Evolutionary conservation across 2,329 filamentous ascomycete genomes (phyloP).

Genomic region (Alternaria arbusti): DNA sequence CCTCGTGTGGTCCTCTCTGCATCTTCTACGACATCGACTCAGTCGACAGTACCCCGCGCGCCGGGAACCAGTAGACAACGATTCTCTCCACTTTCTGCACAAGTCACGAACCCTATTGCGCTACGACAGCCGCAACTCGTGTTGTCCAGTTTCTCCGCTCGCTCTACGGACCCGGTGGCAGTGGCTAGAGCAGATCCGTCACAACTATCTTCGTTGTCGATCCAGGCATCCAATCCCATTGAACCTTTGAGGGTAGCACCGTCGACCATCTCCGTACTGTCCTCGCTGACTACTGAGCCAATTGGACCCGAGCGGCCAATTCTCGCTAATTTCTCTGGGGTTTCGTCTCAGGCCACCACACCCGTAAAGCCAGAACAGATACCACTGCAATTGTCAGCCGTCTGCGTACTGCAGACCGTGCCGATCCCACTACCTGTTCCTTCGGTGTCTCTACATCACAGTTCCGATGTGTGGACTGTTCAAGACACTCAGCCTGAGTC

Average conservation of each 20-base stretch:
- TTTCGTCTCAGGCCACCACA: constrained; percentile 33
- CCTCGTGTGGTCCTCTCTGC: constrained; percentile 22
- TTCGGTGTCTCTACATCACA: constrained; percentile 16
- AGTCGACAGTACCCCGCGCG: constrained; percentile 24
- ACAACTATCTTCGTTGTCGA: constrained; percentile 28
- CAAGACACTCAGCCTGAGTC: constrained; percentile 45
- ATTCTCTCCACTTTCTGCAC: constrained; percentile 23
- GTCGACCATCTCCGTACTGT: constrained; percentile 25
- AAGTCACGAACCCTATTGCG: constrained; percentile 23
- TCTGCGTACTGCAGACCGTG: constrained; percentile 38
- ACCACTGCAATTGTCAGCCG: constrained; percentile 28
- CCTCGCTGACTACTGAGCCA: constrained; percentile 28
- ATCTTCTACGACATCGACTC: constrained; percentile 30
- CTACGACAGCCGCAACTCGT: constrained; percentile 22
- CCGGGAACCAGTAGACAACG: constrained; percentile 13
- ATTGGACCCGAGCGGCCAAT: constrained; percentile 19
- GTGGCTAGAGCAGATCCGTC: constrained; percentile 14
- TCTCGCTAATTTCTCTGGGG: constrained; percentile 22
- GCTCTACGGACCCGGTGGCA: constrained; percentile 33
- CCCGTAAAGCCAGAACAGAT: constrained; percentile 30
- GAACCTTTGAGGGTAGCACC: constrained; percentile 16
- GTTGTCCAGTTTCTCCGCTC: constrained; percentile 29
- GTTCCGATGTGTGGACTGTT: constrained; percentile 38
- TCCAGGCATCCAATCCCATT: constrained; percentile 34
- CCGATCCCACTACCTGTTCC: constrained; percentile 25